These are phyloP conservation scores for Saccharomycopsis sp. DNA, from an alignment of 805 yeast species.

Conservation along the genomic window DNA sequence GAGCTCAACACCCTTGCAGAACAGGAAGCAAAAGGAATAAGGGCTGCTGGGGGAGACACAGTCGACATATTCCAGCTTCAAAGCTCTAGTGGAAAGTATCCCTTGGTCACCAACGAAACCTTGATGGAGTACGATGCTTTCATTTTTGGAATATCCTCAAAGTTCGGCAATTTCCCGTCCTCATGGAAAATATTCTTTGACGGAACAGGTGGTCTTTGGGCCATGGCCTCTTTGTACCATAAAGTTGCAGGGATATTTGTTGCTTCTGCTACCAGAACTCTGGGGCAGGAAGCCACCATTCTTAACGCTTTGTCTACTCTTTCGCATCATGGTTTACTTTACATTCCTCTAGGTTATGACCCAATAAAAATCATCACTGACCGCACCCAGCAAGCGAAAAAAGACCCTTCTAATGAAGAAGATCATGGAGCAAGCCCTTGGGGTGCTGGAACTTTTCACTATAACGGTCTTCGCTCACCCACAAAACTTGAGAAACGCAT, in stretches of 20 bases:
- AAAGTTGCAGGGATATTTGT: slow-evolving; percentile 57
- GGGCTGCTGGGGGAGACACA: slow-evolving; percentile 47
- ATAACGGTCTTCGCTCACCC: slow-evolving; percentile 59
- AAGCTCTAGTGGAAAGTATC: slow-evolving; percentile 50
- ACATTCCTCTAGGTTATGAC: slow-evolving; percentile 59
- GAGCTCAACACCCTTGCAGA: slow-evolving; percentile 51
- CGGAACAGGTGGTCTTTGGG: slow-evolving; percentile 64
- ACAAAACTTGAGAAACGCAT: slow-evolving; percentile 46
- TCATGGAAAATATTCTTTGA: slow-evolving; percentile 62
- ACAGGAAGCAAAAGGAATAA: slow-evolving; percentile 52
- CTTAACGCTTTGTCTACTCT: slow-evolving; percentile 47
- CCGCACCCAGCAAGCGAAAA: slow-evolving; percentile 27
- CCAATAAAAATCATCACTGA: slow-evolving; percentile 27
- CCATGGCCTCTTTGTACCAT: slow-evolving; percentile 51
- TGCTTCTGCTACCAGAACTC: slow-evolving; percentile 57
- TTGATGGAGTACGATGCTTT: slow-evolving; percentile 54
- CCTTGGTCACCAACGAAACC: slow-evolving; percentile 45
- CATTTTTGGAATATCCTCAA: slow-evolving; percentile 63
- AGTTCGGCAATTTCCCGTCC: slow-evolving; percentile 60
- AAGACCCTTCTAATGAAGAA: slow-evolving; percentile 44
- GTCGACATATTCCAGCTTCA: slow-evolving; percentile 59
- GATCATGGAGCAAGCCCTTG: slow-evolving; percentile 63
- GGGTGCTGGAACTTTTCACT: slow-evolving; percentile 63
- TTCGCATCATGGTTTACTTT: slow-evolving; percentile 63
- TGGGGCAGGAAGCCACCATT: slow-evolving; percentile 61